Percentiles rank a stretch among this genome's conserved stretches.
These are phyloP conservation scores for Coemansia sp. DNA, from an alignment of 192 early-diverging fungal genomes.

Conservation along the genomic window DNA sequence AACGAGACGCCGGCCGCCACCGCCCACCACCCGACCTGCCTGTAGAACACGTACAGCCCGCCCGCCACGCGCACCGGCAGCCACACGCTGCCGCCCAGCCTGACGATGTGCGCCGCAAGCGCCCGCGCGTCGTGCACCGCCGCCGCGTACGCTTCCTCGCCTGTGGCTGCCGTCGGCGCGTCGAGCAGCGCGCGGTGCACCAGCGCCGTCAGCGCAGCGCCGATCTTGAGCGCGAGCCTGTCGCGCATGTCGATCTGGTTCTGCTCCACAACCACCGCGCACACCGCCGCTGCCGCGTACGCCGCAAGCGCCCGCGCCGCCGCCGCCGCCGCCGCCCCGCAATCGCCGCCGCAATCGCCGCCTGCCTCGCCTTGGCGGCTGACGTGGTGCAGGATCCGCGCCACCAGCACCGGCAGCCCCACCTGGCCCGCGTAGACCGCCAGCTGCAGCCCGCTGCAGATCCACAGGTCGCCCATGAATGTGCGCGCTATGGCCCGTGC, in stretches of 20 bases:
- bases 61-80: conserved; percentile 20
- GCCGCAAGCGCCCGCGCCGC: neutral
- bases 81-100: conserved; percentile 21
- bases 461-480: conserved; percentile 18
- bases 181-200: conserved; percentile 18
- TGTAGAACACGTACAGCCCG: conserved; percentile 36
- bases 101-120: conserved; percentile 18
- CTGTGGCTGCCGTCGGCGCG: neutral
- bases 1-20: conserved; percentile 21
- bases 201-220: conserved; percentile 15
- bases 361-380: neutral
- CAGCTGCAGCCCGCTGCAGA: conserved; percentile 24
- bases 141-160: neutral
- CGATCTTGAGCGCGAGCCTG: conserved; percentile 22
- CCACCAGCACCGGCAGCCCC: conserved; percentile 15
- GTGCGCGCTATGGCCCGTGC: conserved; percentile 13
- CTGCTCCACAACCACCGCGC: conserved; percentile 25
- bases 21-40: conserved; percentile 42
- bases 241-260: conserved; percentile 46
- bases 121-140: conserved; percentile 15
- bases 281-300: conserved; percentile 4
- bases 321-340: too few relatives aligned
- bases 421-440: conserved; percentile 25
- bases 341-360: too few relatives aligned
- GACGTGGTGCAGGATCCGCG: conserved; percentile 27